Evolutionary conservation across 2,329 filamentous ascomycete genomes (phyloP).

Genomic region (Aspergillus quadrilineatus): DNA sequence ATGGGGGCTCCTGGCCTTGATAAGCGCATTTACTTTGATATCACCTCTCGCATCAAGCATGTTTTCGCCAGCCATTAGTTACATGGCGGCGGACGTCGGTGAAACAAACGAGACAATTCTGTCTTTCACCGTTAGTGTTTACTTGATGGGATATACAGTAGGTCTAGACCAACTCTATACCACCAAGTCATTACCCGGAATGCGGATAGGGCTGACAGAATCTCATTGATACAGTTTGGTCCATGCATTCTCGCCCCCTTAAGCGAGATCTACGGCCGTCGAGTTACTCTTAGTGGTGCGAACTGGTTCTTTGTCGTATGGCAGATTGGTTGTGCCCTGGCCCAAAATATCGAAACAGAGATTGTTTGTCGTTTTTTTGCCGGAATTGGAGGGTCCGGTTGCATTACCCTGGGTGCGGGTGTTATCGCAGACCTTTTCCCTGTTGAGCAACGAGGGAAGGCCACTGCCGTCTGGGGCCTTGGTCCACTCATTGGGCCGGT

Average conservation of each 20-base stretch:
- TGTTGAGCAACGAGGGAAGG: conserved; percentile 11
- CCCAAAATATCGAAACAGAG: conserved; percentile 9
- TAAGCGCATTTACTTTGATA: too few relatives aligned
- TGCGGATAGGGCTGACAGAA: too few relatives aligned
- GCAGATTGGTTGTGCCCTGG: background rate
- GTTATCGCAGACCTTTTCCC: conserved; percentile 17
- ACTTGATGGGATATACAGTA: too few relatives aligned
- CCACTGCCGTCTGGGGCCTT: background rate
- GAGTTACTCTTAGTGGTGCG: background rate
- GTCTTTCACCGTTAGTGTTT: too few relatives aligned
- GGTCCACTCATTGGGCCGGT: background rate
- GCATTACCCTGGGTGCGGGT: conserved; percentile 15
- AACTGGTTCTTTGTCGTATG: background rate
- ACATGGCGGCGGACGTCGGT: too few relatives aligned
- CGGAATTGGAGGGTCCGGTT: conserved; percentile 13
- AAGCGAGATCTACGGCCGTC: conserved; percentile 8
- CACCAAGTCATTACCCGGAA: too few relatives aligned
- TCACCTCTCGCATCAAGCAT: too few relatives aligned
- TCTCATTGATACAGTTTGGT: too few relatives aligned
- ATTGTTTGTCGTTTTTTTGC: conserved; percentile 16
- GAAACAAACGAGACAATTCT: too few relatives aligned
- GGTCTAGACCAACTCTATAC: too few relatives aligned
- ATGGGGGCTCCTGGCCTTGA: too few relatives aligned
- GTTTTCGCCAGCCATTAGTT: too few relatives aligned
- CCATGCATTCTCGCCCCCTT: background rate